phyloP scores from a whole-genome alignment of 305 asterid species.

The Fraxinus nigra region DNA sequence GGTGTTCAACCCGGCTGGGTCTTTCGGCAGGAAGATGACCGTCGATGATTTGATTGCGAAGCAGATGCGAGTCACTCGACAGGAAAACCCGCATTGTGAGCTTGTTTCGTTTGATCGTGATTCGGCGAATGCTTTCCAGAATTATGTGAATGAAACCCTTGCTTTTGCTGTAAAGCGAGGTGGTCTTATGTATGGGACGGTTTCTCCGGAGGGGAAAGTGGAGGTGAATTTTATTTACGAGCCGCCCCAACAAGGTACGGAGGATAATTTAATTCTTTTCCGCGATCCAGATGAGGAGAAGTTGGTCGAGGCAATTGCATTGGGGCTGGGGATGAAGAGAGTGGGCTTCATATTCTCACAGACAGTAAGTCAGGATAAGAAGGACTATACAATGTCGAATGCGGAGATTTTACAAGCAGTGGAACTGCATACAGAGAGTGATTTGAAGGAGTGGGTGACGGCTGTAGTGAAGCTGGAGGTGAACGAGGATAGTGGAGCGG shows the following conservation, averaged over 20 bases:
- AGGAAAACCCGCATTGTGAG: constrained; percentile 87
- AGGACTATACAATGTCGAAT: constrained; percentile 81
- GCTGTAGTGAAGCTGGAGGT: constrained; percentile 85
- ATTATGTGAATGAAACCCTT: constrained; percentile 77
- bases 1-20: constrained; percentile 62
- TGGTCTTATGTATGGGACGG: constrained; percentile 88
- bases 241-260: constrained; percentile 91
- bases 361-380: constrained; percentile 79
- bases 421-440: constrained; percentile 76
- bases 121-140: constrained; percentile 84
- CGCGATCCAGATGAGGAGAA: constrained; percentile 79
- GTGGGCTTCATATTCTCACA: constrained; percentile 88
- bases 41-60: constrained; percentile 94
- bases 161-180: constrained; percentile 90
- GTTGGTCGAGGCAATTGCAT: constrained; percentile 69
- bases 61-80: constrained; percentile 87
- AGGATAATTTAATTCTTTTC: constrained; percentile 54
- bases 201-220: constrained; percentile 74
- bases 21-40: constrained; percentile 96
- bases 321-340: constrained; percentile 77
- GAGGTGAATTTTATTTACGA: constrained; percentile 85
- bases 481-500: constrained; percentile 71
- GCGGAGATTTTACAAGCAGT: constrained; percentile 76
- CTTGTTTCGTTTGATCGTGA: constrained; percentile 92
- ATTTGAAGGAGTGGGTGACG: constrained; percentile 93